Conservation (phyloP, 139 green algal genomes). For the Tetraselmis striata region DNA sequence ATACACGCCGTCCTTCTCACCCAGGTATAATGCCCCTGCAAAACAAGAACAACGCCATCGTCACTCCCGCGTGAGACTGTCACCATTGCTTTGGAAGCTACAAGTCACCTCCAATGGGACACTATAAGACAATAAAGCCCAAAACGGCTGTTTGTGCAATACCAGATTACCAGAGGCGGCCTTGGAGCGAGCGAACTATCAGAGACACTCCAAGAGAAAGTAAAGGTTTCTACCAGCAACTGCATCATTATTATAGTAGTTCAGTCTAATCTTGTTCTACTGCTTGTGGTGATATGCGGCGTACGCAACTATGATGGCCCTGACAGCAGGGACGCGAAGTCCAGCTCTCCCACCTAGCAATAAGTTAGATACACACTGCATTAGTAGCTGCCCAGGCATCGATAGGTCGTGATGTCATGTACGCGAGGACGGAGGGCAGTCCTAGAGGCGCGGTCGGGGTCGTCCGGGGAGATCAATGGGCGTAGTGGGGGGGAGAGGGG, state of each 20-base stretch:
- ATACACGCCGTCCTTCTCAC: background rate
- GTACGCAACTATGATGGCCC: no score
- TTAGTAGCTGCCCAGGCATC: background rate
- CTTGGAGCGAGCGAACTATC: background rate
- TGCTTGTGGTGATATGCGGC: no score
- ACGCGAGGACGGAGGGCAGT: no score
- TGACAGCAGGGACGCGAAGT: background rate
- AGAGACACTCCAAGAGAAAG: background rate
- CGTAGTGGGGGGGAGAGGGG: background rate
- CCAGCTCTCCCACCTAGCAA: no score
- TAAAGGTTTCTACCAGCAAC: background rate
- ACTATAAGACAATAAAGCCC: no score
- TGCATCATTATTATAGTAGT: no score
- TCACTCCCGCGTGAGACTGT: background rate
- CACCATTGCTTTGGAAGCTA: background rate
- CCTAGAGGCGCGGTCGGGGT: no score
- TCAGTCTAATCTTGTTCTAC: no score
- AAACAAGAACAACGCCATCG: background rate
- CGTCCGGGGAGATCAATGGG: background rate
- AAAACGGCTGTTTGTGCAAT: no score
- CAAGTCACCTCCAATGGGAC: no score
- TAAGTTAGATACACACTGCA: background rate
- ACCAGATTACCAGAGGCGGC: no score
- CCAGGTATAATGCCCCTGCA: background rate
- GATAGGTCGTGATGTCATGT: no score